Base-by-base conservation (phyloP, 805 yeast genomes). In the Candida tallmaniae region DNA sequence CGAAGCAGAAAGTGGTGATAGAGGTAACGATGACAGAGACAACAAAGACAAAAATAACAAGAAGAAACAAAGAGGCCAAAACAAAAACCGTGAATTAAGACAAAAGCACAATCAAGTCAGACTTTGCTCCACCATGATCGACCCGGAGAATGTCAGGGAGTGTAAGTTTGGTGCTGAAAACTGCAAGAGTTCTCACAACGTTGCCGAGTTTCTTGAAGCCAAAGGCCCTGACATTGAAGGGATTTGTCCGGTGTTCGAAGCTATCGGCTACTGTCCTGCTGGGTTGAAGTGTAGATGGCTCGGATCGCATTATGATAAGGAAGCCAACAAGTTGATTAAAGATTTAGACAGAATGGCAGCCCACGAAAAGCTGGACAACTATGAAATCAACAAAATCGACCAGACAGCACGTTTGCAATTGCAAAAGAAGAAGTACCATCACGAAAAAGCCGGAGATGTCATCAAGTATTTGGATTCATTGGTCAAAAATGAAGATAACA, bases 251-350 rank as follows among this genome's bases (percentile, higher is more conserved):
- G 96, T 86, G 3, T 88, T 64, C 52, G 65, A 65, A 22, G 81
- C 83, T 1, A 65, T 86, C 23, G 99, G 99, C 0, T 80, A 76
- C 51, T 93, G 99, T 67, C 95, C 96, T 4, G 74, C 83, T 41
- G 98, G 98, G 0, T 61, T 85, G 48, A 90, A 86, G 56, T 93
- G 99, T 62, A 76, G 96, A 49, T 93, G 96, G 86, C 70, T 93
- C 38, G 63, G 73, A 3, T 74, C 85, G 11, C 97, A 93, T 61
- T 73, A 64, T 50, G 54, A 72, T 45, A 52, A 51, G 21, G 80
- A 66, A 37, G 58, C 68, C 12, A 64, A 60, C 35, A 62, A 56
- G 39, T 56, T 80, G 14, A 40, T 68, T 23, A 68, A 56, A 35
- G 78, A 76, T 50, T 54, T 56, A 31, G 74, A 48, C 1, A 54